A percentile compares a stretch with the other conserved stretches of the same genome.
phyloP scores from a whole-genome alignment of 2,329 filamentous ascomycete genomes.

The Exophiala alcalophila region DNA sequence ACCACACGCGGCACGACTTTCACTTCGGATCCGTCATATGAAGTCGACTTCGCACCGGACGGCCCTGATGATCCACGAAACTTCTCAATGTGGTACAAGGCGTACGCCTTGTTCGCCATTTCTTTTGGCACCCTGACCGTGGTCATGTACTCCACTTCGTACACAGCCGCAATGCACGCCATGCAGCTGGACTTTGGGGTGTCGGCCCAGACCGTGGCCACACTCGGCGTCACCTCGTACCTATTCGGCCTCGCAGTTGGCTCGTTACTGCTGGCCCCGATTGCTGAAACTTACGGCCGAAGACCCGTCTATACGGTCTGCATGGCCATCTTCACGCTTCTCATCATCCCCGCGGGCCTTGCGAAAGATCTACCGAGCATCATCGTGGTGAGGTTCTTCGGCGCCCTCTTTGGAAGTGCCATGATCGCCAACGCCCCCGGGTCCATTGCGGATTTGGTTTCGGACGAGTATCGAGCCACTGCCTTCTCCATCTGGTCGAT shows the following conservation, averaged over 20 bases:
- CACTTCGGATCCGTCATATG: constrained; percentile 59
- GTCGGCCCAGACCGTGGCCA: constrained; percentile 58
- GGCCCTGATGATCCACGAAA: constrained; percentile 65
- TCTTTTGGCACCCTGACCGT: constrained; percentile 57
- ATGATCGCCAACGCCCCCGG: constrained; percentile 83
- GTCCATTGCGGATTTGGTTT: constrained; percentile 77
- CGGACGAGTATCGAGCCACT: constrained; percentile 74
- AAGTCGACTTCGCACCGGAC: constrained; percentile 67
- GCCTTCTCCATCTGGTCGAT: constrained; percentile 80
- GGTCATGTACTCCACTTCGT: constrained; percentile 74
- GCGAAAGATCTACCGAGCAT: constrained; percentile 66
- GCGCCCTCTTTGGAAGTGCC: constrained; percentile 69
- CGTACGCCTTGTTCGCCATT: constrained; percentile 53
- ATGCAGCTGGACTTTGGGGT: constrained; percentile 66
- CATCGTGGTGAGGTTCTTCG: constrained; percentile 71
- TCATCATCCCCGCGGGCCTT: constrained; percentile 70
- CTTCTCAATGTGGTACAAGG: constrained; percentile 62
- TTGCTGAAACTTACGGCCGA: constrained; percentile 51
- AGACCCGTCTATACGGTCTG: constrained; percentile 64
- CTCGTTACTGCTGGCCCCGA: constrained; percentile 68
- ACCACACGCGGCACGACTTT: constrained; percentile 47
- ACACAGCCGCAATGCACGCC: constrained; percentile 68
- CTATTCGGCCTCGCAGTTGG: constrained; percentile 71
- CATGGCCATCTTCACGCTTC: constrained; percentile 61
- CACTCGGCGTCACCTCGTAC: constrained; percentile 75